Evolutionary conservation across 1,284 basidiomycete species (phyloP).

Genomic region (Macrocybe sp.): DNA sequence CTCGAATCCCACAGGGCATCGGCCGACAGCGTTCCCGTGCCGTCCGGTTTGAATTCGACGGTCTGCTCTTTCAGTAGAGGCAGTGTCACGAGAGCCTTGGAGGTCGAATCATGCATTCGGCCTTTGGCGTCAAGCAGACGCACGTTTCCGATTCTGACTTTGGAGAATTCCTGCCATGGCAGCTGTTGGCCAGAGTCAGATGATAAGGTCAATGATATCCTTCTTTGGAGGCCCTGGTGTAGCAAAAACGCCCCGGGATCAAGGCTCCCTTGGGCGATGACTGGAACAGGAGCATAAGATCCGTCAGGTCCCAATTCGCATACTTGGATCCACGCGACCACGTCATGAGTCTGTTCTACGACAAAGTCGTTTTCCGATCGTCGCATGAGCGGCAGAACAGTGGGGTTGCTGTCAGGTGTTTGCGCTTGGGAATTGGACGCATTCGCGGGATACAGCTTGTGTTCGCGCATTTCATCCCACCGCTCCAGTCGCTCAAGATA

Average conservation of each 20-base stretch:
- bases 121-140: conserved; percentile 85
- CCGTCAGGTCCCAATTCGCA: conserved; percentile 86
- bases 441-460: conserved; percentile 39
- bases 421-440: conserved; percentile 20
- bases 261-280: conserved; percentile 70
- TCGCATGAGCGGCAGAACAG: conserved; percentile 69
- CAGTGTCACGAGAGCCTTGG: conserved; percentile 63
- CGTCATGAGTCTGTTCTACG: conserved; percentile 85
- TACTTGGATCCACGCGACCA: conserved; percentile 82
- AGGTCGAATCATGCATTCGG: conserved; percentile 69
- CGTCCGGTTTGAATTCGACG: conserved; percentile 76
- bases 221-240: conserved; percentile 91
- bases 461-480: conserved; percentile 87
- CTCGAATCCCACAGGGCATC: conserved; percentile 92
- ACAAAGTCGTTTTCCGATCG: conserved; percentile 91
- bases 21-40: conserved; percentile 66
- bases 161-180: conserved; percentile 78
- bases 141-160: conserved; percentile 78
- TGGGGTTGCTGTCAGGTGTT: conserved; percentile 28
- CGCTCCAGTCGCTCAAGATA: conserved; percentile 86
- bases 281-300: conserved; percentile 80
- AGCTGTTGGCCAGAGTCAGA: conserved; percentile 90
- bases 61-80: conserved; percentile 70
- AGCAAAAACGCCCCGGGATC: conserved; percentile 88
- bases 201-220: conserved; percentile 70